phyloP scores from a whole-genome alignment of 164 flowering plant species.

The Aristolochia fimbriata region DNA sequence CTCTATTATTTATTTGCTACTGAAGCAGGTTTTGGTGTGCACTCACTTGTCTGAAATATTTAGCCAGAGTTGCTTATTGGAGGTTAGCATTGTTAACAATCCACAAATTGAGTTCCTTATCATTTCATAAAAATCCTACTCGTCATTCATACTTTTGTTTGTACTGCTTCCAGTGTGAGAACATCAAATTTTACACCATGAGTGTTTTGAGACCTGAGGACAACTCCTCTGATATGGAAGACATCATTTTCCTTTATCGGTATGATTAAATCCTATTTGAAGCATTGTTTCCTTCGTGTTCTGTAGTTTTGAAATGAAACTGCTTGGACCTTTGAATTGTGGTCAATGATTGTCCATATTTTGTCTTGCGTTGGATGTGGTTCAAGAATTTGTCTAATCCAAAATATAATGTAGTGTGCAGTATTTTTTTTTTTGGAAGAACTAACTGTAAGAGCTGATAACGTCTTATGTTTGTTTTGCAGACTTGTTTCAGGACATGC shows the following conservation, averaged over 20 bases:
- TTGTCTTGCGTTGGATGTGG: neutral
- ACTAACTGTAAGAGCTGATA: neutral
- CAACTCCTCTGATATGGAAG: constrained; percentile 40
- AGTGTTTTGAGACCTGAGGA: constrained; percentile 76
- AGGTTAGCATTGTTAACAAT: constrained; percentile 28
- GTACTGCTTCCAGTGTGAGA: constrained; percentile 49
- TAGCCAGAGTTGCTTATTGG: constrained; percentile 38
- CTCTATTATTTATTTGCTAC: neutral
- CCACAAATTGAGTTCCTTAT: neutral
- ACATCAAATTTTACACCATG: constrained; percentile 76
- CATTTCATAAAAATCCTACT: no score
- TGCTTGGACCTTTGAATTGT: neutral
- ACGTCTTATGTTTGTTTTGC: constrained; percentile 11
- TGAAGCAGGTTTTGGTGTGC: constrained; percentile 72
- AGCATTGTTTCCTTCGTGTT: neutral
- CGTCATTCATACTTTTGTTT: neutral
- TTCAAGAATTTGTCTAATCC: no score
- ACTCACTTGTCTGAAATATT: constrained; percentile 91
- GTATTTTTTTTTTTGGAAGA: no score
- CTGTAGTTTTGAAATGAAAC: neutral
- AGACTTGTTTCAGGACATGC: constrained; percentile 88
- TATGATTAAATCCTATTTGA: constrained; percentile 10
- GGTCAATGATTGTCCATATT: neutral
- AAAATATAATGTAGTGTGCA: no score
- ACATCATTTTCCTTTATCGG: constrained; percentile 82